Base-by-base conservation (phyloP, 1,284 basidiomycete genomes). In the Pseudozyma thailandica region DNA sequence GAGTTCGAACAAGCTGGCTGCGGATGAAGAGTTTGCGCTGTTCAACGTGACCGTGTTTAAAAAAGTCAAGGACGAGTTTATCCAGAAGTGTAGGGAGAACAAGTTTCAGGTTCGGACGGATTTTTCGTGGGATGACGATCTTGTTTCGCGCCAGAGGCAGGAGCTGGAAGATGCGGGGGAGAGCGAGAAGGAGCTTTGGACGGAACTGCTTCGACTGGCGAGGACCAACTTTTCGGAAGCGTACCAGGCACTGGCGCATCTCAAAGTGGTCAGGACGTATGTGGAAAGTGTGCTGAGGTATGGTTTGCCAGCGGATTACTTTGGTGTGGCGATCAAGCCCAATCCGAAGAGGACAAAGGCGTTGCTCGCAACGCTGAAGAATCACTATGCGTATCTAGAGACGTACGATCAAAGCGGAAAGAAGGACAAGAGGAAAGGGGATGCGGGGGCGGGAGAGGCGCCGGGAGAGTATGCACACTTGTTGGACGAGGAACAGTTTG, bases 111-210 rank as follows among this genome's bases (percentile, higher is more conserved):
- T 94, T 9, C 90, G 96, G 25, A 66, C 63, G 38, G 96, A 99
- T 74, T 99, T 98, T 82, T 87, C 87, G n/a, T 98, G 88, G 84
- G 92, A 95, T 39, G 91, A 94, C 81, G 89, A 90, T 37, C 89
- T 90, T 53, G 87, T 94, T n/a, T 87, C 87, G 68, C 92, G 91
- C 84, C 92, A 95, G 81, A 87, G 88, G 72, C 88, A 91, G 81
- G 94, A 98, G 60, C 85, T 97, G 12, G 88, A 89, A 27, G 86
- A 87, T 30, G 90, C 94, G 2, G 90, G 91, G 72, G 87, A 88
- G 8, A 92, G 93, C 43, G 96, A 98, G 86, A 95, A 93, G 85
- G 94, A 99, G 82, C 90, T 98, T 52, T 98, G 96, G 96, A 93
- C 94, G 20, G 96, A 98, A 80, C 87, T 99, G 2, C 86, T 99